These are phyloP conservation scores for Leucogyrophana mollusca DNA, from an alignment of 768 basidiomycete species.

Conservation along the genomic window DNA sequence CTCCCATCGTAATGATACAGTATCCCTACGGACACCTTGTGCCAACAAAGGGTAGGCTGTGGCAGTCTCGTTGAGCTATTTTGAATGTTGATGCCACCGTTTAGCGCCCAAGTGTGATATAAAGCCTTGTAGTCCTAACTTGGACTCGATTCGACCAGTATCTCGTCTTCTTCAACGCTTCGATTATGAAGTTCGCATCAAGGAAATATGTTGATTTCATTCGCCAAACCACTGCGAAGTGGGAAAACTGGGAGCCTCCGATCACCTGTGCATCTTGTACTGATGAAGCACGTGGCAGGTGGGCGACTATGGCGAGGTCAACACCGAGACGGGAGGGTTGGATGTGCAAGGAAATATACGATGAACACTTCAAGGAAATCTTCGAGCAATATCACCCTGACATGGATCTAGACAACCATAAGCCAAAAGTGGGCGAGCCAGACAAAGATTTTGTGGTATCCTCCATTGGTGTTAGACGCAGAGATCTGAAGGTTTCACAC, in stretches of 20 bases:
- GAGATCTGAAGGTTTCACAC: slow-evolving; percentile 13
- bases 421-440: slow-evolving; percentile 1
- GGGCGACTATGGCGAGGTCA: slow-evolving; percentile 28
- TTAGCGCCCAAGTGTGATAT: too few relatives aligned
- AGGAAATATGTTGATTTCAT: slow-evolving; percentile 38
- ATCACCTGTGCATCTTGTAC: neutral
- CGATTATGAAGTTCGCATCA: too few relatives aligned
- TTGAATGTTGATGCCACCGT: too few relatives aligned
- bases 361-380: slow-evolving; percentile 10
- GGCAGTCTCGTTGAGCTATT: too few relatives aligned
- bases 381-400: neutral
- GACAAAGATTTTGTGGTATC: slow-evolving; percentile 18
- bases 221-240: slow-evolving; percentile 28
- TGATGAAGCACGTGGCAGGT: slow-evolving; percentile 10
- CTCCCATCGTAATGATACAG: too few relatives aligned
- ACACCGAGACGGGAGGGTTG: slow-evolving; percentile 23
- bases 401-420: slow-evolving; percentile 4
- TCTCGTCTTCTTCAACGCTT: too few relatives aligned
- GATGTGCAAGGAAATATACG: slow-evolving; percentile 25
- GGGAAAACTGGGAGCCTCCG: slow-evolving; percentile 39
- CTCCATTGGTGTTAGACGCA: slow-evolving; percentile 16
- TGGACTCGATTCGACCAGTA: too few relatives aligned
- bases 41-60: too few relatives aligned
- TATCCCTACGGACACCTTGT: too few relatives aligned
- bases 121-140: too few relatives aligned